Conservation (phyloP, 2,329 filamentous ascomycete species). For the Trichoderma koningiopsis region DNA sequence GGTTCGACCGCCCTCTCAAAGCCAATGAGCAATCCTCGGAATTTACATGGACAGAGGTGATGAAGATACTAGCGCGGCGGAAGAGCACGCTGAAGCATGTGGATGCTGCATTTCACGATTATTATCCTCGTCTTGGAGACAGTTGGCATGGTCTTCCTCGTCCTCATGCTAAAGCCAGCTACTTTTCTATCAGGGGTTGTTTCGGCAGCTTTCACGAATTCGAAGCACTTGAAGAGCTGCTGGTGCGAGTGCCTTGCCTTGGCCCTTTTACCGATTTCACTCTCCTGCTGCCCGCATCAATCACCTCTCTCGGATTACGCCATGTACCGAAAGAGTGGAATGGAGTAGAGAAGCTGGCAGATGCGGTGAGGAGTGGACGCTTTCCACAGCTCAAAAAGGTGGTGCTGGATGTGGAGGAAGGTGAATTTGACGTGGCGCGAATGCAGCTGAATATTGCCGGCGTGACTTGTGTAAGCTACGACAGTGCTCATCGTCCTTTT, state of each 20-base stretch:
- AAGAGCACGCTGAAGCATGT: neutral
- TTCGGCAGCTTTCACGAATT: neutral
- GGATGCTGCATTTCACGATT: neutral
- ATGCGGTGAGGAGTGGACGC: neutral
- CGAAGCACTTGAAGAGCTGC: neutral
- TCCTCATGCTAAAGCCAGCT: neutral
- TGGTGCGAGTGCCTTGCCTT: neutral
- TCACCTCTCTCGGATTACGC: neutral
- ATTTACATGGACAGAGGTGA: neutral
- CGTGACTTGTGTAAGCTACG: neutral
- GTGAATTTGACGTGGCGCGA: neutral
- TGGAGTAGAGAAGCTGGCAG: neutral
- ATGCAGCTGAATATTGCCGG: neutral
- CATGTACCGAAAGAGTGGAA: neutral
- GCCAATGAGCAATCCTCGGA: neutral
- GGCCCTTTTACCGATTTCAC: neutral
- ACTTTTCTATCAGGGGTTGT: too few species aligned
- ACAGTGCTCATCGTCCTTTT: neutral
- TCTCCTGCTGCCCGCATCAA: neutral
- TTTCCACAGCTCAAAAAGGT: neutral
- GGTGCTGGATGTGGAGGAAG: neutral
- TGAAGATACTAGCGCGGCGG: neutral
- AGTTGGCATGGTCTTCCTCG: neutral
- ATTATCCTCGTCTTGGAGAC: neutral
- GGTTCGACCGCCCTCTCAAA: neutral